Evolutionary conservation across 1,139 yeast species (phyloP).

Genomic region (Trichomonascaceae sp.): DNA sequence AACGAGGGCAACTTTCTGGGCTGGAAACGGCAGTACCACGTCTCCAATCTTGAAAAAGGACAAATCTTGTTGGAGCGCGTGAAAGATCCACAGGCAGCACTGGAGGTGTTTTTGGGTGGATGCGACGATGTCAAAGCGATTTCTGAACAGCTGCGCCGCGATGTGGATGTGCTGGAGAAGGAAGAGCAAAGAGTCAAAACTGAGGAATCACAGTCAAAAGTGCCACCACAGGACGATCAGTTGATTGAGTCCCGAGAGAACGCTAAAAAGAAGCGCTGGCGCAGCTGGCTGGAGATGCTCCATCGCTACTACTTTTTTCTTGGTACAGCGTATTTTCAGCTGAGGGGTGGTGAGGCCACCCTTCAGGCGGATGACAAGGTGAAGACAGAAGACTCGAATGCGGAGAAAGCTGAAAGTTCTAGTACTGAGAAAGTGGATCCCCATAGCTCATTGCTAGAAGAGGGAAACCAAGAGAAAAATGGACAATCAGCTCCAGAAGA

Average conservation of each 20-base stretch:
- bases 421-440: constrained; percentile 10
- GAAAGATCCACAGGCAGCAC: constrained; percentile 38
- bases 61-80: constrained; percentile 42
- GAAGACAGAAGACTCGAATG: constrained; percentile 5
- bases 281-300: constrained; percentile 41
- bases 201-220: constrained; percentile 8
- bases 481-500: constrained; percentile 12
- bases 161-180: constrained; percentile 3
- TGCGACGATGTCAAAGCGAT: constrained; percentile 28
- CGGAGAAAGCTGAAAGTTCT: constrained; percentile 2
- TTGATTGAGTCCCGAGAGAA: constrained; percentile 13
- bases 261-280: constrained; percentile 12
- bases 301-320: constrained; percentile 70
- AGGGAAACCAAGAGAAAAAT: constrained; percentile 3
- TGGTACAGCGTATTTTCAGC: constrained; percentile 70
- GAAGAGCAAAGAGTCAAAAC: constrained; percentile 6
- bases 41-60: constrained; percentile 40
- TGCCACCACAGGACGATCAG: constrained; percentile 6
- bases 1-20: constrained; percentile 38
- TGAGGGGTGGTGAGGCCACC: constrained; percentile 21
- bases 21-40: constrained; percentile 36
- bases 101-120: constrained; percentile 31
- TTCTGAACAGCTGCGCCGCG: constrained; percentile 13
- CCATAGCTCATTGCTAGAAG: no score
- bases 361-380: neutral